Base-by-base conservation (phyloP, 495 filamentous ascomycete species). In the Penicillium macrosclerotiorum region DNA sequence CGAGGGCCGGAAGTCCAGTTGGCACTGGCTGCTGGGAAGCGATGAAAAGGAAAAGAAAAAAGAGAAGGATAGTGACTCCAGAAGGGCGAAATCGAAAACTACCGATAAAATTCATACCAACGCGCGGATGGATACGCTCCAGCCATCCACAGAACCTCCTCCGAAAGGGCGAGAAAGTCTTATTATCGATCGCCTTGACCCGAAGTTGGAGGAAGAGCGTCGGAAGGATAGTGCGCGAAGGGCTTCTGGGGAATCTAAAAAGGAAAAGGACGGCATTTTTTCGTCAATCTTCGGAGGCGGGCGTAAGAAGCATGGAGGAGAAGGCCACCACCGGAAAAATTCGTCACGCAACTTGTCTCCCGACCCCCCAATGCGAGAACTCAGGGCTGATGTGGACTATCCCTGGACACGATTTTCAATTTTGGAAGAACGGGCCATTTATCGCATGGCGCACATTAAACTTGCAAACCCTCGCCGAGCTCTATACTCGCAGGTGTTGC, bases 371-470 rank as follows among this genome's bases (percentile, higher is more conserved):
- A 72, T 77, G 14, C 78, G 79, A 39, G 73, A 80, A 19, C 78
- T 94, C 36, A 82, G 81, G 48, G 83, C 91, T 13, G 94, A 96
- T 63, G 70, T 94, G 51, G 91, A 96, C 68, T 96, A 91, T 67
- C 84, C 89, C 49, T 99, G 92, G 88, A 95, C 90, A 3, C 79
- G 93, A 27, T 99, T 99, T 57, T 86, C 90, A 1, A 92, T 99
- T 46, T 74, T 96, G 34, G 93, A 97, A 68, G 93, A 99, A 68
- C 77, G 94, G 35, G 94, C 93, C 24, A 99, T 99, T 45, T 99
- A 99, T 62, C 79, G 93, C 40, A 95, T 99, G 85, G 93, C 93
- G 9, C 93, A 99, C 64, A 91, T 97, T 68, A 99, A 99, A 67
- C 85, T 99, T 40, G 93, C 93, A 3, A 99, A 99, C 61, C 93